Conservation (phyloP, 169 alveolate species). For the Cryptosporidium meleagridis region DNA sequence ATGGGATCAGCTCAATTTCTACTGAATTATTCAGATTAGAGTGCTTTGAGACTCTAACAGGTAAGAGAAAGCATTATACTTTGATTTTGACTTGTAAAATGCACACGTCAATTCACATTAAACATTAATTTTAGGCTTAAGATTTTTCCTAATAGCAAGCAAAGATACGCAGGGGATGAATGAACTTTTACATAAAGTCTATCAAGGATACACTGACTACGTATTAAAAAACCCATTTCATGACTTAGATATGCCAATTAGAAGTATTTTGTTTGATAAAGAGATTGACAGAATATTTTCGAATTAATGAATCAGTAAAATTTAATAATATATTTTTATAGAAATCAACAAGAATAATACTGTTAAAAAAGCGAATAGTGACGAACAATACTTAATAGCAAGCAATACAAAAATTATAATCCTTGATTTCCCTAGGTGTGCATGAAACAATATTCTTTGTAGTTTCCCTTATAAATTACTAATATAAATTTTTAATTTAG, state of each 20-base stretch:
- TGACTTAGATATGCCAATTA: conserved; percentile 93
- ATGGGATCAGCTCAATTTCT: conserved; percentile 90
- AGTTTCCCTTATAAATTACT: too few relatives aligned
- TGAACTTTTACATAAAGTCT: conserved; percentile 84
- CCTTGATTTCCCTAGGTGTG: neutral
- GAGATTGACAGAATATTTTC: conserved; percentile 79
- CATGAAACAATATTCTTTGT: neutral
- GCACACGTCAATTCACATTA: neutral
- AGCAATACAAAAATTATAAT: too few relatives aligned
- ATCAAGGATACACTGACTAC: conserved; percentile 91
- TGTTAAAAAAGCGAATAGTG: too few relatives aligned
- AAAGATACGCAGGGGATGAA: conserved; percentile 60
- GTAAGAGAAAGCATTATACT: conserved; percentile 61
- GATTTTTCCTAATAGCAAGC: conserved; percentile 81
- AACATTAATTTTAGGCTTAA: conserved; percentile 68
- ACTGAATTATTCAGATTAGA: conserved; percentile 88
- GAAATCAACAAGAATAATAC: neutral
- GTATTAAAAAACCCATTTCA: conserved; percentile 94
- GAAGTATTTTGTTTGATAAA: conserved; percentile 82
- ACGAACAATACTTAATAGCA: too few relatives aligned
- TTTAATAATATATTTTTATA: too few relatives aligned
- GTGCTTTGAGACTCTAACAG: conserved; percentile 93
- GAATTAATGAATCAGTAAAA: neutral
- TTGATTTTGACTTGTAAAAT: neutral
- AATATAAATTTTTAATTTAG: neutral